Base-by-base conservation (phyloP, 2,329 filamentous ascomycete species). In the Raffaelea albimanens region DNA sequence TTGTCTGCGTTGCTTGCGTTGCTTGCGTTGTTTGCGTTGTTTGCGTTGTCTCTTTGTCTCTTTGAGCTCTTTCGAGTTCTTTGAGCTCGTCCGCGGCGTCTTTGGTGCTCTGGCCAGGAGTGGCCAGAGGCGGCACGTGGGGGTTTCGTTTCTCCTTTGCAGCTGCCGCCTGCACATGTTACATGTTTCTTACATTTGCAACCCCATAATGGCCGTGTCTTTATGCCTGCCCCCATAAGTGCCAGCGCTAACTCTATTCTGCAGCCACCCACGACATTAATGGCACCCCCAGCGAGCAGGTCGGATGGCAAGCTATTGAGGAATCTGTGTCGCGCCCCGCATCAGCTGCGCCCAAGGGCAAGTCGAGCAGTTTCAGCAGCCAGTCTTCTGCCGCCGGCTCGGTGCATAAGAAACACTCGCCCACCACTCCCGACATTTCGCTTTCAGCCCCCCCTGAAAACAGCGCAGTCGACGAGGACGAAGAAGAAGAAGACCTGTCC, bases 261-360 rank as follows among this genome's bases (percentile, higher is more conserved):
- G 48, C 60, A 93, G 87, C 81, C 52, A 79, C 78, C 38, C 68
- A 73, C 45, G 76, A 76, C 45, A 73, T 80, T 48, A 67, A 77
- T 44, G 81, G 86, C 48, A 93, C 89, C 4, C 93, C 93, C 2
- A 87, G 86, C 56, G 91, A 97, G 58, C 86, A 97, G 61, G 80
- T 95, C 57, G 93, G 87, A 19, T 95, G 90, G 67, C 78, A 88
- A 52, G 91, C 89, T 13, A 83, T 81, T 11, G 89, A 96, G 54
- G 83, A 95, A 60, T 95, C 89, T 60, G 75, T 82, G 16, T 85
- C 83, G 25, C 83, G 87, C 51, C 53, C 53, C 50, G 53, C 52
- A 29, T 55, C 53, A 5, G 48, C 45, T 14, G 51, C 50, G 16
- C 52, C 45, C 43, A 52, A 52, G 50, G 44, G 33, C 4, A 43